A percentile compares a stretch with the other conserved stretches of the same genome.
These are phyloP conservation scores for Debaryomyces udenii DNA, from an alignment of 1,139 yeast genomes.

Conservation along the genomic window DNA sequence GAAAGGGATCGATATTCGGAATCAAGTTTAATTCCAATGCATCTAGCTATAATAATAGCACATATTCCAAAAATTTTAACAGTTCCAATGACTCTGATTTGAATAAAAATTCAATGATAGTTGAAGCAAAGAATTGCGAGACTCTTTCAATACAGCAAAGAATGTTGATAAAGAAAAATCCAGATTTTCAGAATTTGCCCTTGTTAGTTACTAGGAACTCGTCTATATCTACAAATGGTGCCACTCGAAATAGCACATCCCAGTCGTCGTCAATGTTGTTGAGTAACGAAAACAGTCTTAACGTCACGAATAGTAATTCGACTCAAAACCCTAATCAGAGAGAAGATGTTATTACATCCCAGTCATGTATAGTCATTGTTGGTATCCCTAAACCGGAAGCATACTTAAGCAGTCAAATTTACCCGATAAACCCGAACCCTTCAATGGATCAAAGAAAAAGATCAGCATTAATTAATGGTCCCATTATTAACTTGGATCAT, in stretches of 20 bases:
- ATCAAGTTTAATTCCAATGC: constrained; percentile 35
- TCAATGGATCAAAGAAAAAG: constrained; percentile 78
- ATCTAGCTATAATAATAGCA: constrained; percentile 15
- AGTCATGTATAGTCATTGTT: constrained; percentile 40
- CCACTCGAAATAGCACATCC: constrained; percentile 34
- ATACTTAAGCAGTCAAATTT: constrained; percentile 36
- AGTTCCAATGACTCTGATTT: constrained; percentile 18
- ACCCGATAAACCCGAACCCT: constrained; percentile 53
- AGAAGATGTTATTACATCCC: constrained; percentile 21
- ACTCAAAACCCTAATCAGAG: constrained; percentile 10
- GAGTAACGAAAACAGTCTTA: constrained; percentile 22
- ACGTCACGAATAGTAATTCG: constrained; percentile 13
- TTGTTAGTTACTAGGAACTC: constrained; percentile 38
- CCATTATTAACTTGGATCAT: constrained; percentile 78
- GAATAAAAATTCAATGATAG: constrained; percentile 26
- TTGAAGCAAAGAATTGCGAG: constrained; percentile 37
- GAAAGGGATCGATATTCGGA: constrained; percentile 47
- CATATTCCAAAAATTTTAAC: constrained; percentile 11
- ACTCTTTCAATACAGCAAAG: constrained; percentile 41
- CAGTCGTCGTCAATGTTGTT: constrained; percentile 42
- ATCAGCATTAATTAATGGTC: constrained; percentile 80
- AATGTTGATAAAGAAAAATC: constrained; percentile 30
- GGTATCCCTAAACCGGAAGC: constrained; percentile 51
- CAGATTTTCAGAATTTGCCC: constrained; percentile 37
- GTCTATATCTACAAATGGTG: constrained; percentile 12